Evolutionary conservation across 371 early-diverging fungal genomes (phyloP).

Genomic region (Quaeritorhiza haematococci): DNA sequence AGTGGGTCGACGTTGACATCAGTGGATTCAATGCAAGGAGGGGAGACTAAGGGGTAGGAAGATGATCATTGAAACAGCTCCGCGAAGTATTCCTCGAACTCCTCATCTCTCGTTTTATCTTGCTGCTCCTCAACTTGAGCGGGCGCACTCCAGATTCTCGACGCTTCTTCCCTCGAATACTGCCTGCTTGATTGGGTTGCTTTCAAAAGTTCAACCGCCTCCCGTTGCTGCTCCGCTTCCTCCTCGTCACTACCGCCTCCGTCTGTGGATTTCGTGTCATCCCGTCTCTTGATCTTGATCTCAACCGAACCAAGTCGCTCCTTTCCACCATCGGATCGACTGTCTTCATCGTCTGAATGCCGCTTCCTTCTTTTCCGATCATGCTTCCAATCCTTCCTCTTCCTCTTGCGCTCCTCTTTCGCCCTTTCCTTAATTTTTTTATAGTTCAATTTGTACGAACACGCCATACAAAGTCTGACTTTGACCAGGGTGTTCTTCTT

Average conservation of each 20-base stretch:
- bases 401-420: not conserved
- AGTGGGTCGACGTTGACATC: no score
- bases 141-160: constrained; percentile 26
- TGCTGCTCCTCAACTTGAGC: constrained; percentile 7
- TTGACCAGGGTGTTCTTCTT: constrained; percentile 79
- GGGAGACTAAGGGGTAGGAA: no score
- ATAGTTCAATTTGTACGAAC: constrained; percentile 60
- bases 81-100: constrained; percentile 32
- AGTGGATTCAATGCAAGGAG: no score
- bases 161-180: constrained; percentile 4
- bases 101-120: constrained; percentile 26
- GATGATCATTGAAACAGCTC: constrained; percentile 28
- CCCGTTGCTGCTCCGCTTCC: not conserved
- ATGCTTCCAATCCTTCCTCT: not conserved
- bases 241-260: not conserved
- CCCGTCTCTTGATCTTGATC: not conserved
- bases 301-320: not conserved
- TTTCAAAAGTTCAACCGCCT: not conserved
- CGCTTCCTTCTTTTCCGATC: not conserved
- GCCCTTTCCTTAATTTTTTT: constrained; percentile 21
- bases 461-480: constrained; percentile 64
- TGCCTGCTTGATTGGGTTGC: not conserved
- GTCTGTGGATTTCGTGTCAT: not conserved
- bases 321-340: not conserved
- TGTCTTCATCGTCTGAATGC: not conserved